Evolutionary conservation across 2,329 filamentous ascomycete genomes (phyloP).

Genomic region (Rhynchosporium agropyri): DNA sequence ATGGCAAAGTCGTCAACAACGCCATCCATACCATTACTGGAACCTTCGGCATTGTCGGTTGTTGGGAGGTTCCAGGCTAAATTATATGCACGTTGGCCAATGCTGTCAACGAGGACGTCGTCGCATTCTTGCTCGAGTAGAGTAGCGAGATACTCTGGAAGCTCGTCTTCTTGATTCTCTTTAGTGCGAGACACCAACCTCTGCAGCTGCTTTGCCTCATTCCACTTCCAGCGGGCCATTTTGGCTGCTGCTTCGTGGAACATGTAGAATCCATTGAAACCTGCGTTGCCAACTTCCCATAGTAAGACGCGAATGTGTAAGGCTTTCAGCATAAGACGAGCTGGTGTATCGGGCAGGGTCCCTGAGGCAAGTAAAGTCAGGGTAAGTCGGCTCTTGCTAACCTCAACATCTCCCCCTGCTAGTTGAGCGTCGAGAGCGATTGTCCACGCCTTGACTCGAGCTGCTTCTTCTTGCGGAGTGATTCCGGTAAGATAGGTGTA

Average conservation of each 20-base stretch:
- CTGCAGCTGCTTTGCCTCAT: constrained; percentile 71
- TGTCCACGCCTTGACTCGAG: constrained; percentile 86
- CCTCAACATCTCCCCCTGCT: constrained; percentile 84
- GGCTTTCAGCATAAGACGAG: constrained; percentile 86
- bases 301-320: constrained; percentile 88
- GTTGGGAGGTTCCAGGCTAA: constrained; percentile 85
- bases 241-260: constrained; percentile 72
- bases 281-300: constrained; percentile 72
- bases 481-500: constrained; percentile 81
- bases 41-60: constrained; percentile 62
- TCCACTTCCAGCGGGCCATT: constrained; percentile 78
- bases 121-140: constrained; percentile 81
- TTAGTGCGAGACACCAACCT: constrained; percentile 50
- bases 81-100: constrained; percentile 86
- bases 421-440: constrained; percentile 93
- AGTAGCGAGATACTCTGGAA: constrained; percentile 75
- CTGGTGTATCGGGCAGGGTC: constrained; percentile 81
- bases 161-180: constrained; percentile 55
- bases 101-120: constrained; percentile 74
- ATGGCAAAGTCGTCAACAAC: constrained; percentile 86
- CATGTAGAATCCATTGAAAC: constrained; percentile 63
- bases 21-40: constrained; percentile 74
- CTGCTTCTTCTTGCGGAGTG: constrained; percentile 82
- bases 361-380: constrained; percentile 86
- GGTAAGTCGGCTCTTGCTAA: constrained; percentile 83